Base-by-base conservation (phyloP, 164 flowering plant species). In the Chimonanthus salicifolius region DNA sequence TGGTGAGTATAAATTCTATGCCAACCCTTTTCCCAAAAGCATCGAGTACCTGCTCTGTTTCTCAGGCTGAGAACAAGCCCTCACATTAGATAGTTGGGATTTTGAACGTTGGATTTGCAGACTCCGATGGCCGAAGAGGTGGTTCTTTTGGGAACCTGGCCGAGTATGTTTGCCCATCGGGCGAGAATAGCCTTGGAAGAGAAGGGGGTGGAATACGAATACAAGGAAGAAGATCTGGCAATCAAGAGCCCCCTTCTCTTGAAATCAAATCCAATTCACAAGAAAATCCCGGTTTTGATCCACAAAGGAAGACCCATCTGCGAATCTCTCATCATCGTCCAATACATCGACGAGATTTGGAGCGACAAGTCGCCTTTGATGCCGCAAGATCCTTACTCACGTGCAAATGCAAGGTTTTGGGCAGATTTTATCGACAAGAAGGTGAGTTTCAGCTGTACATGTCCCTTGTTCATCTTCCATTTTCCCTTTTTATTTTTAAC, bases 101-200 rank as follows among this genome's bases (percentile, higher is more conserved):
- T 33, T 33, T 33, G 33, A 33, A 33, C 33, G 33, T 33, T 33
- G 33, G 33, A 33, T 33, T 20, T 21, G 7, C 46, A 43, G 67
- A 64, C 33, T 67, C 49, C 18, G 46, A 68, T 68, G 70, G 70
- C 13, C 9, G 70, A 68, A 1, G 51, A n/a, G n/a, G 33, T 68
- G 1, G 46, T 68, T 47, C 51, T 68, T 16, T 47, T 68, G 70
- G 70, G 16, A 58, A 62, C 21, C 44, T 81, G 78, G 74, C 6
- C 76, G 5, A 82, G 82, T 43, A 60, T 78, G 6, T 82, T 74
- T 70, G 83, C 82, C 10, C 77, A 75, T 79, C 75, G 84, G 67
- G 85, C 62, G 16, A 79, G 78, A 74, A 62, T 81, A 1, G 83
- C 85, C 13, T 54, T 82, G 49, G 79, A 70, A 6, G 80, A 77